Evolutionary conservation across 257 asterid species (phyloP), one percentile per base, ranked within the genome.

Genomic region (Solanum rostratum): DNA sequence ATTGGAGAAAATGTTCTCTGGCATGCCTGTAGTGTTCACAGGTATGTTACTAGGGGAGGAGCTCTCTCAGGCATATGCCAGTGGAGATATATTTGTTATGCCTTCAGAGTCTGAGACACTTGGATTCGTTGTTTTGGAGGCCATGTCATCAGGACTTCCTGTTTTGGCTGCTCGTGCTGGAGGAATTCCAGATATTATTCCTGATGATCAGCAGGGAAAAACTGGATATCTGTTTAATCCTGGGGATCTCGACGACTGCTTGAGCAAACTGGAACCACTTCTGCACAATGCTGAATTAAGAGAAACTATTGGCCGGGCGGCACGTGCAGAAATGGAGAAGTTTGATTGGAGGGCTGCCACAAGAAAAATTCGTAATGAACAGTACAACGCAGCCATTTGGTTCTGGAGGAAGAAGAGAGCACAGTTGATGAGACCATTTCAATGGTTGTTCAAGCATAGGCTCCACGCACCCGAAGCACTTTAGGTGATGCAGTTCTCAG

Each of bases 131-230:
- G 98, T 96, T 7, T 84, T 97, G 84, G 99, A 97, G 86, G 99
- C 99, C 68, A 97, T 95, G 99, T 93, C 99, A 12, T 97, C 99
- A 0, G 99, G 99, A 20, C 93, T 95, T 49, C 97, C 99, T 0
- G 99, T 94, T 14, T 93, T 97, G 22, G 99, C 98, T 30, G 99
- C 97, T 55, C 99, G 98, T 74, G 99, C 99, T 0, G 99, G 99
- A 83, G 99, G 99, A 69, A 94, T 97, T 86, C 97, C 97, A 1
- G 99, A 95, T 63, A 97, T 94, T 69, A 88, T 97, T n/a, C 95
- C 99, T 0, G 92, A 93, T 19, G 96, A 95, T 8, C 97, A 94
- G 79, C 91, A 94, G 69, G 99, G 99, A 3, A 92, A 90, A 86
- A 95, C 91, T 0, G 98, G 99, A 7, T 97, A 91, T 79, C 91